Percentiles rank a stretch among this genome's conserved stretches.
phyloP scores from a whole-genome alignment of 164 flowering plant species.

The Sedum album region DNA sequence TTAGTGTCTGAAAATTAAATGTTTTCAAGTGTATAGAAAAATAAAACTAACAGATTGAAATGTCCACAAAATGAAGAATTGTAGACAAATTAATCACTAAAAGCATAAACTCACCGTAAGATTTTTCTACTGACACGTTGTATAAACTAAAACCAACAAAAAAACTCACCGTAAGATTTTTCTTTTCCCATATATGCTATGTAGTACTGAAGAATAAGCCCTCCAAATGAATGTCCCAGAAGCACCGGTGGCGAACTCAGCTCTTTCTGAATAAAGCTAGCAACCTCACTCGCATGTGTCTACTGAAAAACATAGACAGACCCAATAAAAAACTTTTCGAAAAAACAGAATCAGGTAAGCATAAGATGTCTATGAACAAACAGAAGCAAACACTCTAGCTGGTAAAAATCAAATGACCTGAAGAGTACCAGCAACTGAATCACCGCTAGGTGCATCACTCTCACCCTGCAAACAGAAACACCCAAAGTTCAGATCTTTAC shows the following conservation, averaged over 20 bases:
- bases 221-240: conserved; percentile 91
- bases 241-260: conserved; percentile 53
- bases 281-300: conserved; percentile 87
- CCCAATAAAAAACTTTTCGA: background rate
- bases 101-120: conserved; percentile 20
- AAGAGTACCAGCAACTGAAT: conserved; percentile 70
- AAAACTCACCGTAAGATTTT: conserved; percentile 22
- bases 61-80: background rate
- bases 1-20: conserved; percentile 28
- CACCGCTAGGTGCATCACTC: conserved; percentile 76
- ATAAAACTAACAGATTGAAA: background rate
- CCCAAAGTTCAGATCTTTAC: background rate
- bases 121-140: conserved; percentile 33
- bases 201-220: conserved; percentile 74
- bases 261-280: conserved; percentile 54
- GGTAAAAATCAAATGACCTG: conserved; percentile 36
- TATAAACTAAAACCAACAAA: background rate
- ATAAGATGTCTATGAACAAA: background rate
- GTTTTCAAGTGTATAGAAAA: no score
- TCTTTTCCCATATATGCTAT: conserved; percentile 33
- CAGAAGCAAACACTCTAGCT: background rate
- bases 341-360: background rate
- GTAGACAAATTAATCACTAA: background rate
- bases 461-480: conserved; percentile 51
- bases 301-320: conserved; percentile 31